phyloP scores from a whole-genome alignment of 1,284 basidiomycete species.

The Apiotrichum gamsii region DNA sequence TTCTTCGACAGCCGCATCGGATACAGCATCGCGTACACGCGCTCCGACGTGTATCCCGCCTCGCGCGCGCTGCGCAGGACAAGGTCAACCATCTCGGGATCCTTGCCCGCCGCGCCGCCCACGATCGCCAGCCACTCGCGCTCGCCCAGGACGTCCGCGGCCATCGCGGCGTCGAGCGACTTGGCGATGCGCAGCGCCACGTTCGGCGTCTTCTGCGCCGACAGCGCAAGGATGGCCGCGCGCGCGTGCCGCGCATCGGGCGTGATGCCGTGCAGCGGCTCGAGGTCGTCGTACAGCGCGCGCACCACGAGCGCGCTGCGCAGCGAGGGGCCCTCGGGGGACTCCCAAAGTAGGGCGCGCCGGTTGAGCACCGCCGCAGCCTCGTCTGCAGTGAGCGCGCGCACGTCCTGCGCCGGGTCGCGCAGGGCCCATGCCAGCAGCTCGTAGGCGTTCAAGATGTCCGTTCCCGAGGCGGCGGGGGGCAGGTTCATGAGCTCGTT shows the following conservation, averaged over 20 bases:
- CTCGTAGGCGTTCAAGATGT: too few species aligned
- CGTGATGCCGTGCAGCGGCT: neutral
- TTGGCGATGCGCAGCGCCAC: constrained; percentile 12
- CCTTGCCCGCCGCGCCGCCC: constrained; percentile 1
- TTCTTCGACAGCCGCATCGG: neutral
- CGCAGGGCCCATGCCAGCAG: neutral
- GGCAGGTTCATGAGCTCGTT: too few species aligned
- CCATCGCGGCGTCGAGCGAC: neutral
- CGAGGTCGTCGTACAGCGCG: constrained; percentile 15
- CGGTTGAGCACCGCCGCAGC: neutral
- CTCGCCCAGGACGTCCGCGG: neutral
- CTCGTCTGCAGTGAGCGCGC: neutral
- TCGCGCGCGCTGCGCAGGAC: neutral
- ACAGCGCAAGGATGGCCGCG: constrained; percentile 1
- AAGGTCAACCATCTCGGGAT: neutral
- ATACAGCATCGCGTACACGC: constrained; percentile 7
- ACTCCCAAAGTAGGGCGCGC: too few species aligned
- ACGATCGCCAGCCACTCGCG: constrained; percentile 9
- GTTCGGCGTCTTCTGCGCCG: constrained; percentile 1
- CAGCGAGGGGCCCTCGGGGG: neutral
- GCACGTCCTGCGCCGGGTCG: neutral
- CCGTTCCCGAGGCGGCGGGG: too few species aligned
- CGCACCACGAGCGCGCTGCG: constrained; percentile 10
- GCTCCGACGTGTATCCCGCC: neutral
- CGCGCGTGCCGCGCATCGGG: neutral